A percentile compares a stretch with the other conserved stretches of the same genome.
These are phyloP conservation scores for Cyclocybe aegerita DNA, from an alignment of 768 basidiomycete genomes.

Conservation along the genomic window DNA sequence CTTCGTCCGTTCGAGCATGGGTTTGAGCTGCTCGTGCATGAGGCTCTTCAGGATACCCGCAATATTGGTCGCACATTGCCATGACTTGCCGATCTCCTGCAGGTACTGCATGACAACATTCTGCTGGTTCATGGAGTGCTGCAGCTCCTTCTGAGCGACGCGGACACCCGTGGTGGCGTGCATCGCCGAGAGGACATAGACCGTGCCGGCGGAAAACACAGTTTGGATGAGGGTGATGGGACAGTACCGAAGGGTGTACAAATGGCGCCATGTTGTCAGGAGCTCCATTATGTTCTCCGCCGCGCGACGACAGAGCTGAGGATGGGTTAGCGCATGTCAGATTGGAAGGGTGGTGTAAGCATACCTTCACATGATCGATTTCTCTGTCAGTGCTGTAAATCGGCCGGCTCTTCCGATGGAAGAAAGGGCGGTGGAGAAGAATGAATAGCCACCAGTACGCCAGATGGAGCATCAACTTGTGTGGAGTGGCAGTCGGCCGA, in stretches of 20 bases:
- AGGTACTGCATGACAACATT: slow-evolving; percentile 50
- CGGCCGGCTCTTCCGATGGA: slow-evolving; percentile 38
- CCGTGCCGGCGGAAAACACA: slow-evolving; percentile 58
- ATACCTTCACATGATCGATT: slow-evolving; percentile 54
- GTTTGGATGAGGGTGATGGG: slow-evolving; percentile 59
- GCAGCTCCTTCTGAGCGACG: slow-evolving; percentile 45
- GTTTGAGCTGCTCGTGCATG: slow-evolving; percentile 40
- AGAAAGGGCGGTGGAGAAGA: slow-evolving; percentile 59
- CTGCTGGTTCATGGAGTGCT: slow-evolving; percentile 40
- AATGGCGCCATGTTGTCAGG: slow-evolving; percentile 44
- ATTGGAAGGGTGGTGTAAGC: slow-evolving; percentile 13
- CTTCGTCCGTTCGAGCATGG: slow-evolving; percentile 33
- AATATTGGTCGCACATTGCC: slow-evolving; percentile 52
- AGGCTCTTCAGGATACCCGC: slow-evolving; percentile 46
- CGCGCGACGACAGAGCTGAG: slow-evolving; percentile 50
- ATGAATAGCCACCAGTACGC: slow-evolving; percentile 61
- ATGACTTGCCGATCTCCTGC: slow-evolving; percentile 51
- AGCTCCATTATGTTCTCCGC: slow-evolving; percentile 58
- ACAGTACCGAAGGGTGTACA: slow-evolving; percentile 58
- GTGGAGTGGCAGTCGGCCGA: slow-evolving; percentile 47
- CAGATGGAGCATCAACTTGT: slow-evolving; percentile 55
- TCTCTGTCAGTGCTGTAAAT: slow-evolving; percentile 35
- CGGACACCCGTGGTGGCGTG: slow-evolving; percentile 50
- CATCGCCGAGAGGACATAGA: slow-evolving; percentile 53
- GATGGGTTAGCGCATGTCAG: slow-evolving; percentile 18